phyloP scores from a whole-genome alignment of 1,139 yeast species.

The Meyerozyma sp. region DNA sequence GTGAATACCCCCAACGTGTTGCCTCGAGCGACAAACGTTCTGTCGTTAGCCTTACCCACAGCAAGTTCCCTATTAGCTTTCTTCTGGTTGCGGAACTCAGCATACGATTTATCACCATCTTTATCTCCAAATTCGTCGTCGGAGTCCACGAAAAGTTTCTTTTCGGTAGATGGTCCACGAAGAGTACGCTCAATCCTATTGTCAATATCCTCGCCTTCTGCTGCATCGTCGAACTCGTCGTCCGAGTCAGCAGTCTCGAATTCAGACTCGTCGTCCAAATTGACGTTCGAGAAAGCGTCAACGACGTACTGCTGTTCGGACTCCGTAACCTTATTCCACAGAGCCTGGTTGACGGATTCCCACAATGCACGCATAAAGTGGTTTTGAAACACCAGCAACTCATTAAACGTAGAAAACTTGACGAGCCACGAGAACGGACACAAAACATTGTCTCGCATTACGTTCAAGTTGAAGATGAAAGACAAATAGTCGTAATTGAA shows the following conservation, averaged over 20 bases:
- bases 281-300: slow-evolving; percentile 34
- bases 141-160: slow-evolving; percentile 4
- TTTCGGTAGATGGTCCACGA: slow-evolving; percentile 2
- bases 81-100: background rate
- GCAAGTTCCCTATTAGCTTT: slow-evolving; percentile 53
- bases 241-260: background rate
- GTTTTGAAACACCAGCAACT: slow-evolving; percentile 47
- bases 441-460: slow-evolving; percentile 16
- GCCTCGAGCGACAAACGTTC: slow-evolving; percentile 77
- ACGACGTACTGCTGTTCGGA: slow-evolving; percentile 20
- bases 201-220: slow-evolving; percentile 7
- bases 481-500: slow-evolving; percentile 54
- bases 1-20: slow-evolving; percentile 76
- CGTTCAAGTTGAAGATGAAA: slow-evolving; percentile 60
- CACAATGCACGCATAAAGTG: slow-evolving; percentile 51
- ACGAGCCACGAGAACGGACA: slow-evolving; percentile 58
- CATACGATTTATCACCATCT: background rate
- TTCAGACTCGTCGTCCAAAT: slow-evolving; percentile 20
- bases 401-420: slow-evolving; percentile 40
- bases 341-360: slow-evolving; percentile 51
- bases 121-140: slow-evolving; percentile 6
- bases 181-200: slow-evolving; percentile 5
- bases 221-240: slow-evolving; percentile 17
- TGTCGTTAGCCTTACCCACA: slow-evolving; percentile 63
- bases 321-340: slow-evolving; percentile 32